Percentiles rank a stretch among this genome's conserved stretches.
Conservation (phyloP, 768 basidiomycete species). For the Infundibulicybe gibba region DNA sequence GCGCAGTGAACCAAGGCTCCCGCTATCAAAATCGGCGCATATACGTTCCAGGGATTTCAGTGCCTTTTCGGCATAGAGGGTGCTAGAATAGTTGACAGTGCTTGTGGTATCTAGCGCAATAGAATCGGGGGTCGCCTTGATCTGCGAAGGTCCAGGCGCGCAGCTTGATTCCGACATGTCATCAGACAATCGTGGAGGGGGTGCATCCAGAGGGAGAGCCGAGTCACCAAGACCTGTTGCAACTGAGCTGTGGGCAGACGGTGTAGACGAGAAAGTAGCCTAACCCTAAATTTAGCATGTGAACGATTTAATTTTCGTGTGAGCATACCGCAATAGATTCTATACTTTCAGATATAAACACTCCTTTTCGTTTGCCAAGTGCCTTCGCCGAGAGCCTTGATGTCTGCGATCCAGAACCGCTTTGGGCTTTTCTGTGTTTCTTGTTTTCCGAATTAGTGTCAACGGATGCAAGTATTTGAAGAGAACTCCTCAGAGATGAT, state of each 20-base stretch:
- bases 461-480: conserved; percentile 7
- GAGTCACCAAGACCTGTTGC: too few relatives aligned
- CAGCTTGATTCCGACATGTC: not conserved
- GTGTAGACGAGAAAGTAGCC: too few relatives aligned
- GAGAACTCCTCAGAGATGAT: conserved; percentile 3
- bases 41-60: conserved; percentile 19
- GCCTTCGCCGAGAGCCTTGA: conserved; percentile 12
- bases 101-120: too few relatives aligned
- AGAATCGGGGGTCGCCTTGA: not conserved
- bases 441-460: conserved; percentile 9
- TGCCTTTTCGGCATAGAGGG: conserved; percentile 6
- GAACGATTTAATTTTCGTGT: too few relatives aligned
- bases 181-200: too few relatives aligned
- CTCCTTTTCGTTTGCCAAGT: conserved; percentile 17
- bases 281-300: too few relatives aligned
- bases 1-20: conserved; percentile 30
- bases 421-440: not conserved
- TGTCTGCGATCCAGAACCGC: not conserved
- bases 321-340: too few relatives aligned
- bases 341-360: conserved; percentile 9
- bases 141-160: not conserved
- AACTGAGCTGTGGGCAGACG: too few relatives aligned
- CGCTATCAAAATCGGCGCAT: conserved; percentile 24
- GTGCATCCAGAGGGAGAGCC: too few relatives aligned
- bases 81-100: too few relatives aligned